Percentiles rank a stretch among this genome's conserved stretches.
These are phyloP conservation scores for Penicillium olsonii DNA, from an alignment of 2,329 filamentous ascomycete genomes.

Conservation along the genomic window DNA sequence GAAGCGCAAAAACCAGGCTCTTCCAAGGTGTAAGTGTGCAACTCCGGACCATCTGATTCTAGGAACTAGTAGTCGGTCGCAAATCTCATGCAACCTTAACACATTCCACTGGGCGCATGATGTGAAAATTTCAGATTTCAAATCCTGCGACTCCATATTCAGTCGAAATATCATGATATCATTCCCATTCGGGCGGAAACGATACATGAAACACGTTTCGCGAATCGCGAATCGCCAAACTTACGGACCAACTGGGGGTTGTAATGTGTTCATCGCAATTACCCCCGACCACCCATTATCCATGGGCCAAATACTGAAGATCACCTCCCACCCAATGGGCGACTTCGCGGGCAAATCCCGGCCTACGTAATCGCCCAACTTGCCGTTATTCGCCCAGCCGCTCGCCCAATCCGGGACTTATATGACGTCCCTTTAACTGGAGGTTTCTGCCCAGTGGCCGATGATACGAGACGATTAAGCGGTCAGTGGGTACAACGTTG, in stretches of 20 bases:
- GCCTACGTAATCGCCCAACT: conserved; percentile 5
- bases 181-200: not conserved
- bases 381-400: not conserved
- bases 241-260: not conserved
- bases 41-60: no score
- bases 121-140: not conserved
- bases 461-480: not conserved
- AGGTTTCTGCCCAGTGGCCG: not conserved
- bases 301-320: not conserved
- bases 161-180: not conserved
- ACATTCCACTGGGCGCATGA: not conserved
- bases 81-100: not conserved
- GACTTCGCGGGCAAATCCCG: not conserved
- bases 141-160: no score
- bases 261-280: conserved; percentile 5
- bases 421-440: not conserved
- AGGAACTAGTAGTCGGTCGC: no score
- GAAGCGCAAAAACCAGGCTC: not conserved
- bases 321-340: not conserved
- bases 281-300: not conserved
- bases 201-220: conserved; percentile 5
- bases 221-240: not conserved
- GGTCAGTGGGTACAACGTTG: not conserved
- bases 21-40: no score
- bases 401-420: not conserved